A percentile compares a stretch with the other conserved stretches of the same genome.
Evolutionary conservation across 78 protist genomes (phyloP).

Genomic region (Tieghemostelium lacteum): DNA sequence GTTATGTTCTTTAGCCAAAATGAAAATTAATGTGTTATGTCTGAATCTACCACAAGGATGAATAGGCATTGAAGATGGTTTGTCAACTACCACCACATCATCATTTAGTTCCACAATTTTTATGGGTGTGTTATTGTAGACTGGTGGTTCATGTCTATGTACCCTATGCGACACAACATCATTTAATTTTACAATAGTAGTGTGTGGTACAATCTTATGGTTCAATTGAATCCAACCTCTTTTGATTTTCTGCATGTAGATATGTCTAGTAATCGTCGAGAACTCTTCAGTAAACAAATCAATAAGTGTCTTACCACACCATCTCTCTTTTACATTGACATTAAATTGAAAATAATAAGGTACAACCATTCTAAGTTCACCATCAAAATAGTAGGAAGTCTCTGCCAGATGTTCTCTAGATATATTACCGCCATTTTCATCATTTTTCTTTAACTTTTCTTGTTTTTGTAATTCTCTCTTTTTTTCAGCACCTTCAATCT

Average conservation of each 20-base stretch:
- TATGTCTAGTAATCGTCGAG: not conserved
- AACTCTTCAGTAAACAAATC: constrained; percentile 86
- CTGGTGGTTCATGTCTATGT: constrained; percentile 94
- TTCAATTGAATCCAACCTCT: constrained; percentile 74
- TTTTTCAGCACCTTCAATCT: constrained; percentile 12
- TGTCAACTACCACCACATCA: constrained; percentile 88
- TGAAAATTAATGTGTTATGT: constrained; percentile 79
- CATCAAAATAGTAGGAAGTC: constrained; percentile 17
- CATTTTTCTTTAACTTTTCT: constrained; percentile 21
- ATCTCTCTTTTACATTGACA: constrained; percentile 84
- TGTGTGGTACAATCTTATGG: not conserved
- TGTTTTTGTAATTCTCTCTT: not conserved
- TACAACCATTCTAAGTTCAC: constrained; percentile 67
- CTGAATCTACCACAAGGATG: constrained; percentile 91
- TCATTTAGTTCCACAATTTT: constrained; percentile 38
- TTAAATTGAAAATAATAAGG: constrained; percentile 84
- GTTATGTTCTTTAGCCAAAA: constrained; percentile 64
- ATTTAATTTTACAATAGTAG: not conserved
- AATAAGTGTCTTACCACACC: constrained; percentile 84
- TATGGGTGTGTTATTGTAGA: constrained; percentile 28
- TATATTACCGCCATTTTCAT: constrained; percentile 36
- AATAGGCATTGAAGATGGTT: constrained; percentile 89
- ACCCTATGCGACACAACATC: constrained; percentile 77
- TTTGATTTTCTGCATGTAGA: constrained; percentile 50
- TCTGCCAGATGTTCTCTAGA: constrained; percentile 21